A percentile compares a stretch with the other conserved stretches of the same genome.
phyloP scores from a whole-genome alignment of 116 monocot species.

The Iris pallida region DNA sequence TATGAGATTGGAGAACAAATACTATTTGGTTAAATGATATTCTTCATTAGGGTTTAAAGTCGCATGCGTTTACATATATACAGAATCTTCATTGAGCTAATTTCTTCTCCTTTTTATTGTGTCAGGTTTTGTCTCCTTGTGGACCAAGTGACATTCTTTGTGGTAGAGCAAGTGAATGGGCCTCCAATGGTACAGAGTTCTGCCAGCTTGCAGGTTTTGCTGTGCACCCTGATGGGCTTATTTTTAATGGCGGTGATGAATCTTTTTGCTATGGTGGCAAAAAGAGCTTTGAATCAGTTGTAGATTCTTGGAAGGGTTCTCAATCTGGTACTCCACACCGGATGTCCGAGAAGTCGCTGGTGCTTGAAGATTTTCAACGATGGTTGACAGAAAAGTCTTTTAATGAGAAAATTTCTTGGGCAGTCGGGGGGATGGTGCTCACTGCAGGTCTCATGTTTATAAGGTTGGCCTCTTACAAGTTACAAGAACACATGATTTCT shows the following conservation, averaged over 20 bases:
- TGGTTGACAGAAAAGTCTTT: slow-evolving; percentile 41
- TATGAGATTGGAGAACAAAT: too few species aligned
- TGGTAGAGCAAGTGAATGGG: slow-evolving; percentile 79
- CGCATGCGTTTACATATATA: neutral
- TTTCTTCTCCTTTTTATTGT: slow-evolving; percentile 5
- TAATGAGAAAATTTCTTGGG: slow-evolving; percentile 70
- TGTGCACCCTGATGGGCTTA: slow-evolving; percentile 31
- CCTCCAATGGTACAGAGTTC: slow-evolving; percentile 89
- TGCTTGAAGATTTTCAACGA: slow-evolving; percentile 40
- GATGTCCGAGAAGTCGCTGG: slow-evolving; percentile 7
- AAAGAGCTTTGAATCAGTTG: slow-evolving; percentile 56
- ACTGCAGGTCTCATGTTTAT: slow-evolving; percentile 68
- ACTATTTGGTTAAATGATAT: too few species aligned
- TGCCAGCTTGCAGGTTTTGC: slow-evolving; percentile 76
- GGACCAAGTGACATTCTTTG: slow-evolving; percentile 75
- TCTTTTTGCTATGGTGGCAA: slow-evolving; percentile 82
- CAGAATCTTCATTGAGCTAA: too few species aligned
- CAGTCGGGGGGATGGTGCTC: slow-evolving; percentile 83
- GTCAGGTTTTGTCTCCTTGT: slow-evolving; percentile 84
- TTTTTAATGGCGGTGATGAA: slow-evolving; percentile 24
- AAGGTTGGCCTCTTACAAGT: slow-evolving; percentile 35
- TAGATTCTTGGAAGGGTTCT: slow-evolving; percentile 60
- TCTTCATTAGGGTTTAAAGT: too few species aligned
- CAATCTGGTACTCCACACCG: slow-evolving; percentile 8
- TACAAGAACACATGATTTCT: neutral